A percentile compares a stretch with the other conserved stretches of the same genome.
Conservation (phyloP, 2,329 filamentous ascomycete genomes). For the Bertia moriformis region DNA sequence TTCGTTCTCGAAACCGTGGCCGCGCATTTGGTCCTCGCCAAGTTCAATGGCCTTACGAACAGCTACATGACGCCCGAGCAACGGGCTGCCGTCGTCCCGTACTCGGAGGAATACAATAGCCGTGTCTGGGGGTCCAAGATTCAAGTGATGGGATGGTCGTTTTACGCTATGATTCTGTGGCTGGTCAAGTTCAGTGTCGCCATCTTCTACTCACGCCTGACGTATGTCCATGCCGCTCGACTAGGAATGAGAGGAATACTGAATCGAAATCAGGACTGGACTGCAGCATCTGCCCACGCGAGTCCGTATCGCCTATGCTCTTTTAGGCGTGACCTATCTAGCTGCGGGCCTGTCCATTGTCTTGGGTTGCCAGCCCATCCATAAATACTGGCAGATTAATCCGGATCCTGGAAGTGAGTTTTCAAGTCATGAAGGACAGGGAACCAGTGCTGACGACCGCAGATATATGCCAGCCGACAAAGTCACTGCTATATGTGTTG, state of each 20-base stretch:
- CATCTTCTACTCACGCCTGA: slow-evolving; percentile 12
- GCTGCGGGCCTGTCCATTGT: slow-evolving; percentile 24
- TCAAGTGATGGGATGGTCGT: slow-evolving; percentile 14
- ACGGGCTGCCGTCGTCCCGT: slow-evolving; percentile 4
- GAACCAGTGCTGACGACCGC: slow-evolving; percentile 5
- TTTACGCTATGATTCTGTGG: slow-evolving; percentile 16
- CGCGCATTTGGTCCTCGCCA: slow-evolving; percentile 4
- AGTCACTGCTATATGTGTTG: slow-evolving; percentile 24
- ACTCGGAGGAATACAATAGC: not conserved
- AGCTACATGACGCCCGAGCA: slow-evolving; percentile 7
- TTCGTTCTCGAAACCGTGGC: slow-evolving; percentile 4
- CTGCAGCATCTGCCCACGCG: slow-evolving; percentile 17
- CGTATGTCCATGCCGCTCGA: slow-evolving; percentile 9
- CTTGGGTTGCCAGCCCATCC: slow-evolving; percentile 26
- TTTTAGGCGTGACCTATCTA: slow-evolving; percentile 25
- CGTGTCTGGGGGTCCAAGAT: slow-evolving; percentile 11
- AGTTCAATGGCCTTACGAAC: slow-evolving; percentile 4
- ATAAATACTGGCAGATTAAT: slow-evolving; percentile 31
- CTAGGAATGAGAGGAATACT: no score
- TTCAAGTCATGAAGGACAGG: slow-evolving; percentile 3
- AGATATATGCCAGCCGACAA: slow-evolving; percentile 25
- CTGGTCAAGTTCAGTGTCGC: slow-evolving; percentile 13
- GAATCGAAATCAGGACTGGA: slow-evolving; percentile 13
- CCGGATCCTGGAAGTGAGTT: slow-evolving; percentile 27
- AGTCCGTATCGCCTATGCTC: slow-evolving; percentile 23